Evolutionary conservation across 805 yeast species (phyloP), one percentile per base, ranked within the genome.

Genomic region (Tetrapisispora fleetii): DNA sequence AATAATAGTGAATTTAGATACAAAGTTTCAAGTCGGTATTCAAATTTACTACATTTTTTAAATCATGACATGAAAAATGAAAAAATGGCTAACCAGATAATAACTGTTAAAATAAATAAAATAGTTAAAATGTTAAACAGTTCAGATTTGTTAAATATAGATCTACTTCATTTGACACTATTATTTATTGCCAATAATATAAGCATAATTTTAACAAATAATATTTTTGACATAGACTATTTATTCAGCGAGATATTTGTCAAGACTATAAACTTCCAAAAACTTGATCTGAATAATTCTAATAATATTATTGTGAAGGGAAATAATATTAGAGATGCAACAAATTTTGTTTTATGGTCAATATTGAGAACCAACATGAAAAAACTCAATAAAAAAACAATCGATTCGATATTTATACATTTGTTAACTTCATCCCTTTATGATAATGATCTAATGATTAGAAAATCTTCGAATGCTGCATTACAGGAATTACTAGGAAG

Each of bases 301-400:
- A 30, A 28, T 3, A 18, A 11, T 4, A 41, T 41, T 41, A 30
- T 5, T 32, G 67, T 79, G 0, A 61, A 76, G 7, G 95, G 95
- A 0, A 65, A 76, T 2, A 87, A 82, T 54, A 74, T 91, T 1
- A 73, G 95, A 49, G 98, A 90, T 63, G 80, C 96, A 0, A 79
- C 91, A 0, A 85, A 95, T 63, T 90, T 84, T 58, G 78, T 85
- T 0, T 66, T 79, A n/a, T 90, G 98, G 98, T 77, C 95, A 0
- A 47, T 84, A 17, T 72, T 78, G 35, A 73, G 83, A 53, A 66
- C 47, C 3, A 40, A 43, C n/a, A 32, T 21, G n/a, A 17, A 44
- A 37, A 22, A 37, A 47, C 46, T 27, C 36, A 36, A 39, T 16
- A 33, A 24, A 39, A 38, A 22, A 18, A 7, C 28, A 28, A 65